Base-by-base conservation (phyloP, 75 land plant species). In the Cupressus sempervirens region DNA sequence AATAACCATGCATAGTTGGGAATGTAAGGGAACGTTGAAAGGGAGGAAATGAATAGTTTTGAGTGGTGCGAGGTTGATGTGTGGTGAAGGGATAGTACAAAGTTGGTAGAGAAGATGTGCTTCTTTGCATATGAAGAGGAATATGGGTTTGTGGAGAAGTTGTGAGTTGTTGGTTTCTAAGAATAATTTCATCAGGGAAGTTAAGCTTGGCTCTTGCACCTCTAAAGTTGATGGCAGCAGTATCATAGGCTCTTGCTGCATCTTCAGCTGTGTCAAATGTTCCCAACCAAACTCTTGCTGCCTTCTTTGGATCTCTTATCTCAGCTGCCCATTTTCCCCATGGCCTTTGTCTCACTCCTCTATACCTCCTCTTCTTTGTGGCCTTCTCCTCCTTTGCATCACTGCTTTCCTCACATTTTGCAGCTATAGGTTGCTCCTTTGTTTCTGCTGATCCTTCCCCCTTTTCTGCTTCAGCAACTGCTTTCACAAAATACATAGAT, bases 201-300 rank as follows among this genome's bases (percentile, higher is more conserved):
- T 82, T 85, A 3, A 85, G 84, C 35, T 82, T 45, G 20, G 86
- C 86, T 48, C 85, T 45, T 23, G 58, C 56, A 29, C 85, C 85
- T 53, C 83, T 85, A 48, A 85, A 85, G 13, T 23, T 43, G 38
- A 85, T 32, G 16, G 86, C 86, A 7, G 75, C 76, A 14, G 53
- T 32, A 41, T 85, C 86, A 38, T 85, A 85, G 30, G 86, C 86
- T 48, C 53, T 45, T 16, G 86, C 86, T 32, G 86, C 86, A 45
- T 85, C 85, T 30, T 83, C 85, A 3, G 84, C 56, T 36, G 84
- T 82, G n/a, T 82, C 56, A 83, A 81, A 85, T 85, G 86, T 85
- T 9, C 86, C 86, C 20, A 85, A 53, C 86, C 86, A 85, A 79
- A 81, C 86, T 53, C 86, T 82, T 32, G 53, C 84, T 16, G 84